These are phyloP conservation scores for Albugo laibachii DNA, from an alignment of 352 stramenopile species.

Conservation along the genomic window DNA sequence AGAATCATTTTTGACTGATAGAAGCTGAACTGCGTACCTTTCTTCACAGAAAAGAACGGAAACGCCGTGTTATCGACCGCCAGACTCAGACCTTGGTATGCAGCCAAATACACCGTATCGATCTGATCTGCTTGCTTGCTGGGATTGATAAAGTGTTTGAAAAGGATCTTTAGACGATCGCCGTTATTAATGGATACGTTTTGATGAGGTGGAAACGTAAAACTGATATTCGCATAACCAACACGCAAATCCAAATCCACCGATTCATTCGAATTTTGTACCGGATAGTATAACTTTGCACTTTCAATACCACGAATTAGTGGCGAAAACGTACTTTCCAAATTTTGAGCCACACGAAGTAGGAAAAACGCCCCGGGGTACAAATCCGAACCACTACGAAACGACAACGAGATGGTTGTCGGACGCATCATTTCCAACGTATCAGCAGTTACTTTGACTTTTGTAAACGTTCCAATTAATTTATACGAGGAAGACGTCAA, in stretches of 20 bases:
- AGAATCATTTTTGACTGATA: too few relatives aligned
- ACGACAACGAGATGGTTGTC: slow-evolving; percentile 32
- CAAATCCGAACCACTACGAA: slow-evolving; percentile 36
- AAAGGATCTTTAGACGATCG: slow-evolving; percentile 38
- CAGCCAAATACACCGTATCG: slow-evolving; percentile 45
- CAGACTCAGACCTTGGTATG: slow-evolving; percentile 29
- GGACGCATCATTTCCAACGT: slow-evolving; percentile 23
- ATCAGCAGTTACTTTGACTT: slow-evolving; percentile 25
- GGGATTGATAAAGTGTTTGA: slow-evolving; percentile 40
- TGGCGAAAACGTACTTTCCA: slow-evolving; percentile 29
- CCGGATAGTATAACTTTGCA: slow-evolving; percentile 16
- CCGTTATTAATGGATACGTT: slow-evolving; percentile 47
- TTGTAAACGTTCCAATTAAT: slow-evolving; percentile 28
- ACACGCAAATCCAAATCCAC: slow-evolving; percentile 26
- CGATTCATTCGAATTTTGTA: slow-evolving; percentile 4
- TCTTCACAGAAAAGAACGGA: slow-evolving; percentile 7
- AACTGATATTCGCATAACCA: slow-evolving; percentile 39
- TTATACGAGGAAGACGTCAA: slow-evolving; percentile 30
- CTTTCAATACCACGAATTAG: slow-evolving; percentile 31
- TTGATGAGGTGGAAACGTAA: slow-evolving; percentile 44
- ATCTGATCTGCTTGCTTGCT: slow-evolving; percentile 34
- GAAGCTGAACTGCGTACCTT: too few relatives aligned
- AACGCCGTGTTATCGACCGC: slow-evolving; percentile 33
- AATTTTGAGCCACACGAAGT: slow-evolving; percentile 31
- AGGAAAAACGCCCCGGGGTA: slow-evolving; percentile 37